Evolutionary conservation across 2,329 filamentous ascomycete species (phyloP).

Genomic region (Penicillium thymicola): DNA sequence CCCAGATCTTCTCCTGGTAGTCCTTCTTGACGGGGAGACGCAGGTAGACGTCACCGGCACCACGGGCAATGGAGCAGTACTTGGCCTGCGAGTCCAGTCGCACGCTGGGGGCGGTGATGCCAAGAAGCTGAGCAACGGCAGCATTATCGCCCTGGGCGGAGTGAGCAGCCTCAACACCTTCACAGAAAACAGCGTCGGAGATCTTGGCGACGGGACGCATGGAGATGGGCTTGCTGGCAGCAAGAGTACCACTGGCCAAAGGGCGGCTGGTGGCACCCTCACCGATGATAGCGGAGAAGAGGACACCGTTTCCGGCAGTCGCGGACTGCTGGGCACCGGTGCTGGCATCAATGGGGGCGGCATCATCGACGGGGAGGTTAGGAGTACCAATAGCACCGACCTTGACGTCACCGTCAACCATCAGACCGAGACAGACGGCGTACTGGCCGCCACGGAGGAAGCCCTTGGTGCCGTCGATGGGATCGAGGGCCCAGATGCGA

Average conservation of each 20-base stretch:
- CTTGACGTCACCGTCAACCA: constrained; percentile 90
- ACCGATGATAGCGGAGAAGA: constrained; percentile 80
- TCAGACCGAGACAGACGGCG: constrained; percentile 85
- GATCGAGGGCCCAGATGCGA: constrained; percentile 92
- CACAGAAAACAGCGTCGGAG: constrained; percentile 83
- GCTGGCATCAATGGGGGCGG: constrained; percentile 64
- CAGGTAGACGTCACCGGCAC: constrained; percentile 91
- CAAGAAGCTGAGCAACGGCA: constrained; percentile 75
- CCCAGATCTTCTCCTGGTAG: constrained; percentile 99
- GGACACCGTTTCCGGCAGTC: constrained; percentile 72
- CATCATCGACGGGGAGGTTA: constrained; percentile 86
- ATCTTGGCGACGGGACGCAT: constrained; percentile 78
- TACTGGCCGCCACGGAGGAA: constrained; percentile 96
- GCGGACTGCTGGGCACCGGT: constrained; percentile 73
- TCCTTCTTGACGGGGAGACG: constrained; percentile 78
- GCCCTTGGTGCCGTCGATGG: constrained; percentile 96
- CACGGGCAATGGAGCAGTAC: constrained; percentile 91
- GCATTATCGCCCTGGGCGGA: constrained; percentile 86
- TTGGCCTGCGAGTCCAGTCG: constrained; percentile 98
- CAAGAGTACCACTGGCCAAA: constrained; percentile 53
- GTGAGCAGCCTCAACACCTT: constrained; percentile 91
- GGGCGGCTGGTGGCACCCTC: constrained; percentile 78
- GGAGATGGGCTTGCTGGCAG: constrained; percentile 60
- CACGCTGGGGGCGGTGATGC: constrained; percentile 84
- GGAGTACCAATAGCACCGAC: constrained; percentile 94